Percentiles rank a stretch among this genome's conserved stretches.
phyloP scores from a whole-genome alignment of 2,329 filamentous ascomycete species.

The Verticillium zaregamsianum region DNA sequence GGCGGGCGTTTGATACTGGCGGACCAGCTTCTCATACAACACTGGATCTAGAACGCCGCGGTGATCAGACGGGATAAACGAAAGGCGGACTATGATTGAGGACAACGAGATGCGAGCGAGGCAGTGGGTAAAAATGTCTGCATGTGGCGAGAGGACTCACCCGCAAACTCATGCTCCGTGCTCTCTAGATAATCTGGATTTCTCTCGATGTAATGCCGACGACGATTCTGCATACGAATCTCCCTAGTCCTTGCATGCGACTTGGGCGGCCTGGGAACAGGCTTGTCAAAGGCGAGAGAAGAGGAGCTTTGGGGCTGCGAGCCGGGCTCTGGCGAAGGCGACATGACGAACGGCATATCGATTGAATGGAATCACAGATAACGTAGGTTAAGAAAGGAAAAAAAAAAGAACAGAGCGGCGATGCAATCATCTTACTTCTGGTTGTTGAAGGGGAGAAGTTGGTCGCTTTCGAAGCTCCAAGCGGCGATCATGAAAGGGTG shows the following conservation, averaged over 20 bases:
- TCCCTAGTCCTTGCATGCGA: constrained; percentile 36
- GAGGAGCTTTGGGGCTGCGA: neutral
- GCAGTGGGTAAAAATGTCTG: neutral
- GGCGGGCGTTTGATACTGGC: constrained; percentile 67
- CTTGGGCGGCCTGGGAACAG: constrained; percentile 38
- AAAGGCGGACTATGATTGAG: neutral
- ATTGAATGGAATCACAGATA: neutral
- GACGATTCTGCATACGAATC: constrained; percentile 67
- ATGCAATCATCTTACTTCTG: neutral
- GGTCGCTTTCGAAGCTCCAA: neutral
- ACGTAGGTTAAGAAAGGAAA: neutral
- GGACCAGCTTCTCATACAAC: constrained; percentile 76
- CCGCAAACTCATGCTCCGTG: constrained; percentile 51
- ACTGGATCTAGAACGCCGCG: constrained; percentile 57
- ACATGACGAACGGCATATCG: neutral
- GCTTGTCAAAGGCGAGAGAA: constrained; percentile 23
- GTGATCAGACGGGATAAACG: neutral
- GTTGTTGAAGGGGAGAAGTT: neutral
- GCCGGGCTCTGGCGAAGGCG: neutral
- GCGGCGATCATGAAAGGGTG: neutral
- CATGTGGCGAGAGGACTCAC: constrained; percentile 24
- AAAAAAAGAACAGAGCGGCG: neutral
- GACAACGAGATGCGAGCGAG: neutral
- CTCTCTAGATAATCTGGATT: constrained; percentile 68
- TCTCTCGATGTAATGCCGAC: constrained; percentile 69